Conservation (phyloP, 768 basidiomycete genomes). For the Russula foetens region DNA sequence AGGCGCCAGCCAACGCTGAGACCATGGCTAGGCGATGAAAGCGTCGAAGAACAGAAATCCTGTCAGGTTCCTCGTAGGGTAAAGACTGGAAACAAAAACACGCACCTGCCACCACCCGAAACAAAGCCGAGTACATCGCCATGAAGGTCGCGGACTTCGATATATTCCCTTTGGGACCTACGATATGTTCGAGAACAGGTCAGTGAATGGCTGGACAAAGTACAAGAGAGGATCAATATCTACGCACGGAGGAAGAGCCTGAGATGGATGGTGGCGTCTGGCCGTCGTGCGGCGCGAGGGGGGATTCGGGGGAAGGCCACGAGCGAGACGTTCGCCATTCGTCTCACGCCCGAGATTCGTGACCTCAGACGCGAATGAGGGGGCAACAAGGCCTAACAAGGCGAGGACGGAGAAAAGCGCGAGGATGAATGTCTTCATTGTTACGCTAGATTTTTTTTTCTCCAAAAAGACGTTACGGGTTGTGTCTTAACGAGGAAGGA, state of each 20-base stretch:
- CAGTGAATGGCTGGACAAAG: too few species aligned
- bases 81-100: background rate
- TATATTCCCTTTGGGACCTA: background rate
- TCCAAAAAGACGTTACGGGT: background rate
- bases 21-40: background rate
- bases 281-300: background rate
- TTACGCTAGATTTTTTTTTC: too few species aligned
- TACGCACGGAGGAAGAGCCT: too few species aligned
- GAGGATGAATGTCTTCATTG: conserved; percentile 3
- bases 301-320: background rate
- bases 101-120: background rate
- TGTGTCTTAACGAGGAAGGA: background rate
- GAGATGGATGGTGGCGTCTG: background rate
- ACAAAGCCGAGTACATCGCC: background rate
- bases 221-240: too few species aligned
- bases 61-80: background rate
- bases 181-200: too few species aligned
- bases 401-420: conserved; percentile 1
- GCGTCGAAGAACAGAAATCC: background rate
- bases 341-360: background rate
- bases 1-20: background rate
- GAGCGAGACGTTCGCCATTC: background rate
- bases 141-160: background rate
- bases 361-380: background rate
- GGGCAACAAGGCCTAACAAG: background rate